phyloP scores from a whole-genome alignment of 352 stramenopile species.

The Globisporangium cederbergense region DNA sequence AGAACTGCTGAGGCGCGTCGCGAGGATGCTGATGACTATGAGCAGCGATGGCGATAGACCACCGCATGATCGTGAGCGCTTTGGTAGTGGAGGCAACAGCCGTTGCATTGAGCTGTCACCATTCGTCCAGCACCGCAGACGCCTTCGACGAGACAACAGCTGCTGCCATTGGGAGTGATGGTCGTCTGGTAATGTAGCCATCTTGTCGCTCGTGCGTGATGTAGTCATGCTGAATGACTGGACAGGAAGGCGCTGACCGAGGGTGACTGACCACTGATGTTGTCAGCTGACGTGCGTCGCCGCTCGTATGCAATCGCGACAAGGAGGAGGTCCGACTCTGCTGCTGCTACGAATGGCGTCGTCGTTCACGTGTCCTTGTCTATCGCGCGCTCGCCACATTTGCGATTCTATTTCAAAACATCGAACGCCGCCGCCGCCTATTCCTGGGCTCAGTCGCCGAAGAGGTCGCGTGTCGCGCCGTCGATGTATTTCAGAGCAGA shows the following conservation, averaged over 20 bases:
- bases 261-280: neutral
- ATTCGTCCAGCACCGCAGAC: neutral
- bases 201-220: neutral
- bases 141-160: neutral
- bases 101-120: neutral
- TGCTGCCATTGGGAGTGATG: neutral
- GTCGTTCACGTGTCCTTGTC: neutral
- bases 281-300: neutral
- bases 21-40: neutral
- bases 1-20: neutral
- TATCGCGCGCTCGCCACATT: neutral
- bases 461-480: neutral
- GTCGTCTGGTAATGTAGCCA: neutral
- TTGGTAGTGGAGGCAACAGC: neutral
- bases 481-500: neutral
- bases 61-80: neutral
- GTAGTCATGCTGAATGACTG: constrained; percentile 1
- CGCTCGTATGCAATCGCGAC: neutral
- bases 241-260: neutral
- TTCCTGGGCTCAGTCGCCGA: neutral
- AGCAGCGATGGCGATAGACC: neutral
- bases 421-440: neutral
- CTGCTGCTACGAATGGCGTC: neutral
- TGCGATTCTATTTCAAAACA: constrained; percentile 5
- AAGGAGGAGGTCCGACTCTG: neutral